These are phyloP conservation scores for Cochlearia excelsa DNA, from an alignment of 345 rosid genomes.

Conservation along the genomic window DNA sequence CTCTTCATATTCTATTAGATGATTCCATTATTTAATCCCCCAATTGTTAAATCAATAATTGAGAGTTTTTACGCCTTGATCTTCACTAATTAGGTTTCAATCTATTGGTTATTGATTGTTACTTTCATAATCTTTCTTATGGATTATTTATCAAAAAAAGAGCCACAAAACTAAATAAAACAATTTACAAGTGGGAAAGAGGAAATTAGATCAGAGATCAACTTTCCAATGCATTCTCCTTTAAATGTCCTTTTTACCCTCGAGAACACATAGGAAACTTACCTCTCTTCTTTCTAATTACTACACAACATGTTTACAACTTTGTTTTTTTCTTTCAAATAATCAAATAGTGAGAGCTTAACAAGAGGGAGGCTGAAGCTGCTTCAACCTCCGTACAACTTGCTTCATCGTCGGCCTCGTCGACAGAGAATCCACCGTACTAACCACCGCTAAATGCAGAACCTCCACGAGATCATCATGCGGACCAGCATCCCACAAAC, in stretches of 20 bases:
- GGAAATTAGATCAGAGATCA: not conserved
- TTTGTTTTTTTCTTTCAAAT: not conserved
- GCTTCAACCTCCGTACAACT: conserved; percentile 51
- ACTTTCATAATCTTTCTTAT: no score
- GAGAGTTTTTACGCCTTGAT: no score
- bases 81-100: no score
- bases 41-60: not conserved
- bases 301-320: conserved; percentile 26
- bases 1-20: not conserved
- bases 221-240: conserved; percentile 10
- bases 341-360: conserved; percentile 14
- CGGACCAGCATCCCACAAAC: conserved; percentile 56
- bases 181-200: no score
- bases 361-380: conserved; percentile 37
- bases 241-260: conserved; percentile 13
- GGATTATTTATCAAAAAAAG: no score
- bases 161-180: no score
- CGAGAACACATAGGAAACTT: conserved; percentile 5
- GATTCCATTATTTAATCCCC: not conserved
- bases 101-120: no score
- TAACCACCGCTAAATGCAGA: conserved; percentile 52
- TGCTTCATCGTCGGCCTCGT: conserved; percentile 63
- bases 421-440: conserved; percentile 53
- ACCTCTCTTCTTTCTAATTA: conserved; percentile 10
- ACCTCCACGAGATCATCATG: conserved; percentile 60